phyloP scores from a whole-genome alignment of 2,329 filamentous ascomycete genomes.

The Aureobasidium sp. region DNA sequence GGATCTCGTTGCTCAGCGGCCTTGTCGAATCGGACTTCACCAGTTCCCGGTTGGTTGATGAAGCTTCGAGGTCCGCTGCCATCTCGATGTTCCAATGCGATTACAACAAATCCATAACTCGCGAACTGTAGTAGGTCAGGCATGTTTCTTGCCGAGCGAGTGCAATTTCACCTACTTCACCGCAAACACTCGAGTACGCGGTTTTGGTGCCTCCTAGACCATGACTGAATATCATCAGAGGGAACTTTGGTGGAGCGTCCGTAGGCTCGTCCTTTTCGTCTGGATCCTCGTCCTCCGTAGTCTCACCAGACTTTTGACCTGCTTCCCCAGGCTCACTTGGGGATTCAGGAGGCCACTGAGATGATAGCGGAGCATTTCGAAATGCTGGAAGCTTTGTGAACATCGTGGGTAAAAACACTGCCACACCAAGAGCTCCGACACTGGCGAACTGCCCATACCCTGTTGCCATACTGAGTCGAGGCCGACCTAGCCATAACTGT shows the following conservation, averaged over 20 bases:
- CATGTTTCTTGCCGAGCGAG: not conserved
- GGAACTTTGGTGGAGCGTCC: constrained; percentile 43
- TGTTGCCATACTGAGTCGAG: constrained; percentile 47
- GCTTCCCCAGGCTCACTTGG: constrained; percentile 27
- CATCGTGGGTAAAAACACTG: constrained; percentile 50
- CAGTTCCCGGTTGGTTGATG: constrained; percentile 46
- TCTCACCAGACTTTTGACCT: constrained; percentile 28
- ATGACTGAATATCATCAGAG: constrained; percentile 58
- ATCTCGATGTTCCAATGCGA: constrained; percentile 57
- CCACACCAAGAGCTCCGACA: constrained; percentile 41
- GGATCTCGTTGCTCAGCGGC: constrained; percentile 18
- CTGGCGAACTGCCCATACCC: constrained; percentile 57
- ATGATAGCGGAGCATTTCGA: constrained; percentile 51
- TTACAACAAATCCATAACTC: constrained; percentile 57
- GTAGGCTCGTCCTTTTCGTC: constrained; percentile 17
- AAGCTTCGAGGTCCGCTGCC: constrained; percentile 54
- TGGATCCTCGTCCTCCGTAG: not conserved
- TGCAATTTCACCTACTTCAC: constrained; percentile 34
- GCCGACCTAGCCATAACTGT: constrained; percentile 55
- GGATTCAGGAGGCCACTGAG: constrained; percentile 38
- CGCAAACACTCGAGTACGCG: constrained; percentile 54
- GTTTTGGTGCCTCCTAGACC: constrained; percentile 57
- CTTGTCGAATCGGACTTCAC: constrained; percentile 29
- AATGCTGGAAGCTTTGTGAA: constrained; percentile 59
- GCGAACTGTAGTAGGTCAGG: constrained; percentile 37